Conservation (phyloP, 768 basidiomycete genomes). For the Hemileccinum rubropunctum region DNA sequence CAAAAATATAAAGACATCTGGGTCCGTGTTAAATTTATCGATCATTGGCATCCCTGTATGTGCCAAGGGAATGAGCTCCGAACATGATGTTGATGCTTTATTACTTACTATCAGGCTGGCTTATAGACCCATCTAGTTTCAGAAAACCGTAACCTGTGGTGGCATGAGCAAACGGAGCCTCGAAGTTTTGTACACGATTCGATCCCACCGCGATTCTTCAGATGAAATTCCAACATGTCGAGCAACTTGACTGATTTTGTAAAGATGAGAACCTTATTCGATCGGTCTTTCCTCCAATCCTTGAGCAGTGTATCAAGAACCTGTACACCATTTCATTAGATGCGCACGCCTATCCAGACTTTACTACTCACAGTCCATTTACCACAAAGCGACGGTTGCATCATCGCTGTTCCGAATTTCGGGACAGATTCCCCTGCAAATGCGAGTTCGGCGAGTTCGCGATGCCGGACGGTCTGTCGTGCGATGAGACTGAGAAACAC, state of each 20-base stretch:
- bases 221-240: conserved; percentile 79
- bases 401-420: conserved; percentile 59
- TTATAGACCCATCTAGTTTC: conserved; percentile 78
- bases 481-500: background rate
- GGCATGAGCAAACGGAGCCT: background rate
- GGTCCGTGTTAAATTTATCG: conserved; percentile 76
- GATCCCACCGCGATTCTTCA: conserved; percentile 49
- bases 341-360: background rate
- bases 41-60: conserved; percentile 78
- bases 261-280: conserved; percentile 91
- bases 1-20: conserved; percentile 73
- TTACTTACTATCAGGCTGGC: conserved; percentile 60
- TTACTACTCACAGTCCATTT: conserved; percentile 72
- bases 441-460: conserved; percentile 56
- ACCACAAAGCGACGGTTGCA: conserved; percentile 69
- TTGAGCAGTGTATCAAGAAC: conserved; percentile 64
- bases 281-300: conserved; percentile 59
- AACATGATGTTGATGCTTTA: no score
- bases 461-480: conserved; percentile 48
- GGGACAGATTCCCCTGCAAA: conserved; percentile 59
- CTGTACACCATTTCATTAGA: conserved; percentile 35
- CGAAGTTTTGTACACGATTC: background rate
- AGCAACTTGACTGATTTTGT: conserved; percentile 90
- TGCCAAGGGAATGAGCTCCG: background rate
- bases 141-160: conserved; percentile 56